Evolutionary conservation across 768 basidiomycete species (phyloP).

Genomic region (Psilocybe tampanensis): DNA sequence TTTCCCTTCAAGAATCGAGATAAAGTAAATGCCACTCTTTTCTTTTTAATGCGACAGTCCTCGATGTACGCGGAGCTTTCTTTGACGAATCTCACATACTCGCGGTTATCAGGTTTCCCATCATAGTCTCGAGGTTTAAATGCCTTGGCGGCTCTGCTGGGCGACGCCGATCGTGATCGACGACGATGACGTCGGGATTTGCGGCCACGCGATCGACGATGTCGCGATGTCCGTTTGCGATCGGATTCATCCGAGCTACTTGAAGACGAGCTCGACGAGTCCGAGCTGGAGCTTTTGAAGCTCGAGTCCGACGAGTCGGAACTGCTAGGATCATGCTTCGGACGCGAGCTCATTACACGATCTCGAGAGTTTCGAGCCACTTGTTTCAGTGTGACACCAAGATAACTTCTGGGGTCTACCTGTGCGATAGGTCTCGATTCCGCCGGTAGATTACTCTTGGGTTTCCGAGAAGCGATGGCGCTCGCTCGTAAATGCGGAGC

Average conservation of each 20-base stretch:
- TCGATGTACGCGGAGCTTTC: constrained; percentile 11
- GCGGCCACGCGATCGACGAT: too few species aligned
- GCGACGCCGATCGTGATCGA: too few species aligned
- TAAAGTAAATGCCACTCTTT: constrained; percentile 6
- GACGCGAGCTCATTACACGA: background rate
- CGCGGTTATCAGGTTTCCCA: constrained; percentile 10
- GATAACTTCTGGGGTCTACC: background rate
- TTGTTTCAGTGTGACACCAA: background rate
- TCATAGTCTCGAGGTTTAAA: constrained; percentile 9
- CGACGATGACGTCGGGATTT: background rate
- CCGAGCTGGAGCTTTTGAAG: background rate
- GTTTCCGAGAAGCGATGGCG: background rate
- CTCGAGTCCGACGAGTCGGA: background rate
- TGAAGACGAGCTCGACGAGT: background rate
- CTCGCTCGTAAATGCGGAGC: too few species aligned
- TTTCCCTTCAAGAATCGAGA: constrained; percentile 9
- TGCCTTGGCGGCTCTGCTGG: background rate
- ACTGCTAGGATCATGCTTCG: background rate
- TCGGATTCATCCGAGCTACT: background rate
- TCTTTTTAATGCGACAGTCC: constrained; percentile 4
- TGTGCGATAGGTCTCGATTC: background rate
- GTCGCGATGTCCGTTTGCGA: background rate
- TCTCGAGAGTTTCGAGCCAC: background rate
- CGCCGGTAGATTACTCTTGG: background rate
- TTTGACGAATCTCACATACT: constrained; percentile 16